Base-by-base conservation (phyloP, 148 eudicot species). In the Camellia japonica region DNA sequence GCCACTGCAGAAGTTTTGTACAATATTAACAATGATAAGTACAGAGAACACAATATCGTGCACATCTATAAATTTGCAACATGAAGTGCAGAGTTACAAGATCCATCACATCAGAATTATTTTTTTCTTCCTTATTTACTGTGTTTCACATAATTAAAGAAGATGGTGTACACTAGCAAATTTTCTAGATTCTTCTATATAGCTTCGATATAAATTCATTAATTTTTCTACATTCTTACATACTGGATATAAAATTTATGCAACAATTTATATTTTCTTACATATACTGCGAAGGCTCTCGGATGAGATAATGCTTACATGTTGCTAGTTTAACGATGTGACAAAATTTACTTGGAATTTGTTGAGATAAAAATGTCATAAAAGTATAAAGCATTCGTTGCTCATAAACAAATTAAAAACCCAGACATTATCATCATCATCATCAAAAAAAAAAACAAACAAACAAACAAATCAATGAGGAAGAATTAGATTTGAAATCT, bases 1-100 rank as follows among this genome's bases (percentile, higher is more conserved):
- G 95, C 80, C 86, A 96, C 99, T 96, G 95, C 87, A 89, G 79
- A 83, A 81, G 75, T 41, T 41, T 18, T 10, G 12, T 38, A 72
- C 19, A 79, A 43, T 58, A 30, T 30, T 30, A 16, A 23, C n/a
- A 79, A 52, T 38, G 60, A 62, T 71, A 30, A 20, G 23, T 74
- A 54, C 52, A 55, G 71, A 73, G 20, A 74, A 43, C 49, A 54
- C 60, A 19, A 43, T 15, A 38, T 30, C 56, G 55, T 46, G 30
- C 73, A 3, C 12, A 18, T 13, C 19, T 18, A n/a, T 49, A 56
- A 49, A 49, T 19, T 71, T 49, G 41, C 58, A 71, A 47, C 15
- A 6, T 10, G 15, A 68, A 70, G 55, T 44, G 9, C 23, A 13
- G 52, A 43, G 52, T 47, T n/a, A 71, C 41, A 47, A 41, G 74